These are phyloP conservation scores for Starmerella asiatica DNA, from an alignment of 805 yeast genomes.

Conservation along the genomic window DNA sequence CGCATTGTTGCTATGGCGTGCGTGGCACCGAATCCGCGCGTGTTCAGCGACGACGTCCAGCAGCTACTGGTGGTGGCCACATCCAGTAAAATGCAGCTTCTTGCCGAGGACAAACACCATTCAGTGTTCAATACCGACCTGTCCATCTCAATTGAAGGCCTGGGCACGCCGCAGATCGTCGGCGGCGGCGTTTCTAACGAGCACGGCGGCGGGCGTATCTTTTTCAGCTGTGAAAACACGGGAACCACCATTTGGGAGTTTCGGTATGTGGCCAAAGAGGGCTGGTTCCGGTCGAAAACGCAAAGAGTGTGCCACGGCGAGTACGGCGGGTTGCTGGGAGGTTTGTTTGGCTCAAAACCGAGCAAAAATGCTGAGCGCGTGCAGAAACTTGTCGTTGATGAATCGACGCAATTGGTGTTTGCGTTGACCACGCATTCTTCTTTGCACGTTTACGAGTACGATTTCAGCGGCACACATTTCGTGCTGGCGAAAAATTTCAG, in stretches of 20 bases:
- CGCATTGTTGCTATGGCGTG: slow-evolving; percentile 63
- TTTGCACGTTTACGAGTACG: slow-evolving; percentile 63
- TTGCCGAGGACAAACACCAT: slow-evolving; percentile 54
- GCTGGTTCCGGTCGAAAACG: slow-evolving; percentile 77
- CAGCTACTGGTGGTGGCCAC: slow-evolving; percentile 67
- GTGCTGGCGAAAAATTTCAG: slow-evolving; percentile 2
- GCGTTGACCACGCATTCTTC: slow-evolving; percentile 69
- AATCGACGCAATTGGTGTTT: slow-evolving; percentile 62
- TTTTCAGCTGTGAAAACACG: slow-evolving; percentile 69
- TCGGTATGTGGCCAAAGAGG: slow-evolving; percentile 65
- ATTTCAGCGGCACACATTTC: slow-evolving; percentile 12
- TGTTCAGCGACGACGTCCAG: slow-evolving; percentile 66
- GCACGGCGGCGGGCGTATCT: slow-evolving; percentile 55
- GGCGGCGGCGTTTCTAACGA: slow-evolving; percentile 25
- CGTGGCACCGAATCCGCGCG: slow-evolving; percentile 68
- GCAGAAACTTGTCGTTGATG: slow-evolving; percentile 57
- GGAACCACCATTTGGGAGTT: slow-evolving; percentile 76
- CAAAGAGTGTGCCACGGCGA: slow-evolving; percentile 55
- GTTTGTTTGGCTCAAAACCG: slow-evolving; percentile 14
- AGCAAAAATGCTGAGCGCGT: slow-evolving; percentile 35
- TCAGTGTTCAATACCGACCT: slow-evolving; percentile 73
- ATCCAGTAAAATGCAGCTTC: slow-evolving; percentile 59
- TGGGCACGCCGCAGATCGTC: slow-evolving; percentile 53
- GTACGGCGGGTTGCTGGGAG: slow-evolving; percentile 17
- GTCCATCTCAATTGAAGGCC: slow-evolving; percentile 65